Evolutionary conservation across 2,329 filamentous ascomycete species (phyloP).

Genomic region (Sphaerulina populicola): DNA sequence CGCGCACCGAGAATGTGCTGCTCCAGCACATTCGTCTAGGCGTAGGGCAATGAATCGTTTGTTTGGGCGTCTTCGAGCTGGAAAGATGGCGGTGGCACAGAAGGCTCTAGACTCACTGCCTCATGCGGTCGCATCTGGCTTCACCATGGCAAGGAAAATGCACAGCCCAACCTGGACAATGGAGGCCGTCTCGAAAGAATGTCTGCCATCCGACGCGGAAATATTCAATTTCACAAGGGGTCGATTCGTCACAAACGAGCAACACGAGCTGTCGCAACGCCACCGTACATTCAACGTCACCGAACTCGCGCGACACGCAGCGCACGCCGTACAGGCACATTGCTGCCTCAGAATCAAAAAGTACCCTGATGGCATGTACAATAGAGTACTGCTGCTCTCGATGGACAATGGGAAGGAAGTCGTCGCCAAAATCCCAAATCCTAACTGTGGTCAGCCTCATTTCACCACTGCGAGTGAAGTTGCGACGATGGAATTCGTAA

Average conservation of each 20-base stretch:
- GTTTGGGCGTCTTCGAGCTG: too few species aligned
- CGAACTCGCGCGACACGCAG: slow-evolving; percentile 26
- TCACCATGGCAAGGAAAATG: too few species aligned
- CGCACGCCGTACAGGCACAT: slow-evolving; percentile 24
- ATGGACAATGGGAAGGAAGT: slow-evolving; percentile 33
- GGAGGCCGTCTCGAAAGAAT: too few species aligned
- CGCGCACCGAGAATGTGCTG: too few species aligned
- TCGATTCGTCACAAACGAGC: slow-evolving; percentile 13
- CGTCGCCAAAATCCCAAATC: slow-evolving; percentile 35
- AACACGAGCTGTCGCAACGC: slow-evolving; percentile 7
- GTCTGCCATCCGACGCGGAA: not conserved
- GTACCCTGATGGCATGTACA: slow-evolving; percentile 32
- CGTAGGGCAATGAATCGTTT: too few species aligned
- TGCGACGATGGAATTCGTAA: slow-evolving; percentile 24
- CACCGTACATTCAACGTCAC: slow-evolving; percentile 27
- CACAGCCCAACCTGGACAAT: too few species aligned
- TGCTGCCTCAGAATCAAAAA: slow-evolving; percentile 28
- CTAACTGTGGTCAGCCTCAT: slow-evolving; percentile 31
- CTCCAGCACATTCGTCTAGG: too few species aligned
- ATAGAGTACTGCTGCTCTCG: slow-evolving; percentile 31
- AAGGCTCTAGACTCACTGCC: too few species aligned
- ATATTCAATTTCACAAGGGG: not conserved
- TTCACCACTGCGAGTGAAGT: slow-evolving; percentile 27
- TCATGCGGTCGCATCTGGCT: too few species aligned
- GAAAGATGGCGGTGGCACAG: too few species aligned